phyloP scores from a whole-genome alignment of 148 eudicot genomes.

The Camellia sinensis region DNA sequence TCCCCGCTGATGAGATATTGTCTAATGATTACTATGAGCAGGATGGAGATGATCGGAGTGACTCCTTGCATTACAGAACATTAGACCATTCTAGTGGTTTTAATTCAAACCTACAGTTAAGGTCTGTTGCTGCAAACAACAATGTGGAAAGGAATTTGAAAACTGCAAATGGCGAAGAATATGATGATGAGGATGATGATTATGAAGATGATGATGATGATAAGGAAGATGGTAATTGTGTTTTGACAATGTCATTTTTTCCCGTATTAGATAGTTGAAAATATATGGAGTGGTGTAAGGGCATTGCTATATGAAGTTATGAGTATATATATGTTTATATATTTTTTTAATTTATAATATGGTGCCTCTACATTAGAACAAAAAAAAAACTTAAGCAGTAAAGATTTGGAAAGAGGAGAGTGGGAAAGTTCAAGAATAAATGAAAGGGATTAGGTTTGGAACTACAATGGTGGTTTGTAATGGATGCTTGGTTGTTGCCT shows the following conservation, averaged over 20 bases:
- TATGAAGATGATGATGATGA: slow-evolving; percentile 58
- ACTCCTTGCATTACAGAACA: slow-evolving; percentile 48
- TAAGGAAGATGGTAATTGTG: slow-evolving; percentile 26
- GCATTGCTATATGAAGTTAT: not conserved
- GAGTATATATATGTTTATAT: not conserved
- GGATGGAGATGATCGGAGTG: slow-evolving; percentile 83
- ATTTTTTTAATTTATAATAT: not conserved
- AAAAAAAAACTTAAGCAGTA: no score
- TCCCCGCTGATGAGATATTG: slow-evolving; percentile 83
- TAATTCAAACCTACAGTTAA: slow-evolving; percentile 43
- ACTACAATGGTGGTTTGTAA: no score
- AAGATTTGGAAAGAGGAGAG: no score
- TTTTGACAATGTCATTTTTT: not conserved
- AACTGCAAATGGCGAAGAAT: slow-evolving; percentile 36
- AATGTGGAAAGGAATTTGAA: slow-evolving; percentile 37
- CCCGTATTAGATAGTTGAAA: not conserved
- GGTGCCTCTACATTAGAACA: not conserved
- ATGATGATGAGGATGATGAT: slow-evolving; percentile 43
- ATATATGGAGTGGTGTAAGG: not conserved
- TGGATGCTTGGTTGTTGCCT: no score
- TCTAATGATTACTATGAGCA: slow-evolving; percentile 97
- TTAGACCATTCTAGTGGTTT: slow-evolving; percentile 27
- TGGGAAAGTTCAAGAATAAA: no score
- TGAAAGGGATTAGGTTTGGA: no score
- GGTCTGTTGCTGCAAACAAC: slow-evolving; percentile 30